Evolutionary conservation across 108 stramenopile species (phyloP).

Genomic region (Aurantiochytrium sp.): DNA sequence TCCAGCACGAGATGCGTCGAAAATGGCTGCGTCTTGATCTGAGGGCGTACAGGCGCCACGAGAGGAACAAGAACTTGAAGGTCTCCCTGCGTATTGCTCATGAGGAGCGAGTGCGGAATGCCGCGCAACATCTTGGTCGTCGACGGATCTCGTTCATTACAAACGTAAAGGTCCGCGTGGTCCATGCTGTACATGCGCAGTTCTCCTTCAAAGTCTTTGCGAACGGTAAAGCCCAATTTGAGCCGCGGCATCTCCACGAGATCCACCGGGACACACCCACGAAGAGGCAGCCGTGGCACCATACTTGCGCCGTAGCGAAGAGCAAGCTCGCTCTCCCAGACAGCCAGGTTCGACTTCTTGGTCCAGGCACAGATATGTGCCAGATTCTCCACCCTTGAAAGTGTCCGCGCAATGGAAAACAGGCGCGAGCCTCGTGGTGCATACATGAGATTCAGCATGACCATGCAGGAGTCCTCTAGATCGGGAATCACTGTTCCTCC

Average conservation of each 20-base stretch:
- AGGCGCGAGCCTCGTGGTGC: slow-evolving; percentile 19
- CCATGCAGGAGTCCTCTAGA: neutral
- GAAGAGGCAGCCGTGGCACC: neutral
- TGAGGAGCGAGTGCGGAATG: slow-evolving; percentile 24
- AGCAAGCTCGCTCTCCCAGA: neutral
- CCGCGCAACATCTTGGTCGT: slow-evolving; percentile 22
- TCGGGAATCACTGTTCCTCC: neutral
- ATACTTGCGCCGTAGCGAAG: neutral
- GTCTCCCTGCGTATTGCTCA: slow-evolving; percentile 27
- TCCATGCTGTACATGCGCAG: slow-evolving; percentile 24
- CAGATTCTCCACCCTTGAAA: slow-evolving; percentile 24
- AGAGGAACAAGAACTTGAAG: slow-evolving; percentile 30
- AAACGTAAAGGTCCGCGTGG: slow-evolving; percentile 17
- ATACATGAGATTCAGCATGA: slow-evolving; percentile 28
- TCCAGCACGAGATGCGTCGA: slow-evolving; percentile 20
- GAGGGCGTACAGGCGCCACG: neutral
- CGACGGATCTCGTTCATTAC: slow-evolving; percentile 18
- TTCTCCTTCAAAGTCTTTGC: neutral
- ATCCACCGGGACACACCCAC: slow-evolving; percentile 21
- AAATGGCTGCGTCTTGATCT: slow-evolving; percentile 21
- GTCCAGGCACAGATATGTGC: slow-evolving; percentile 24
- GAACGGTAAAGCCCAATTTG: slow-evolving; percentile 22
- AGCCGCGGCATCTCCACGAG: slow-evolving; percentile 27
- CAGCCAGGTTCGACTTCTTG: neutral
- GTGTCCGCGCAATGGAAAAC: slow-evolving; percentile 15